These are phyloP conservation scores for Straminergon stramineum DNA, from an alignment of 225 moss, liverwort and hornwort species.

Conservation along the genomic window DNA sequence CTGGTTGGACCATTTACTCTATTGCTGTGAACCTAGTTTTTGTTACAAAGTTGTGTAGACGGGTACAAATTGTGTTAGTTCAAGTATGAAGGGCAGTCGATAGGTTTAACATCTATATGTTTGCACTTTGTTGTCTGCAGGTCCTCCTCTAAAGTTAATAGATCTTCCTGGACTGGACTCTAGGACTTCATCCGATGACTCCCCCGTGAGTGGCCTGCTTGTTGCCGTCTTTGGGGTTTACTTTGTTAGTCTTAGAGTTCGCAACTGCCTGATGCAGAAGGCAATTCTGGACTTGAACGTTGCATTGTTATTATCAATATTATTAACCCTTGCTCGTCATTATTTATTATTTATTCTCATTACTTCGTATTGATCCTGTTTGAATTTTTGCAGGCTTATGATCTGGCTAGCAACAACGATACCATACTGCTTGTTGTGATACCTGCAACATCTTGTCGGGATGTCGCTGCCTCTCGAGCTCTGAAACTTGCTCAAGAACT, in stretches of 20 bases:
- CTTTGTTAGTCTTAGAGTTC: background rate
- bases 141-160: slow-evolving; percentile 81
- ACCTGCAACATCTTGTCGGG: slow-evolving; percentile 70
- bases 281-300: background rate
- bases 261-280: background rate
- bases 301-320: background rate
- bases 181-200: slow-evolving; percentile 58
- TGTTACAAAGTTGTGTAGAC: background rate
- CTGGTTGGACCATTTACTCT: background rate
- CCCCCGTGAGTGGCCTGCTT: slow-evolving; percentile 40
- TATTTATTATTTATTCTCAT: background rate
- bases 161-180: slow-evolving; percentile 82
- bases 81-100: background rate
- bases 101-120: background rate
- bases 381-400: slow-evolving; percentile 46
- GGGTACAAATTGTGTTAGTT: background rate
- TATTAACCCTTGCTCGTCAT: background rate
- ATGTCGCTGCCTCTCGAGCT: slow-evolving; percentile 67
- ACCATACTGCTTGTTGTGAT: slow-evolving; percentile 78
- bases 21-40: background rate
- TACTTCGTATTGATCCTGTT: background rate
- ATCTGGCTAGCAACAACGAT: slow-evolving; percentile 71
- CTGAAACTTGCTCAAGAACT: slow-evolving; percentile 82
- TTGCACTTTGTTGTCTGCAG: slow-evolving; percentile 25
- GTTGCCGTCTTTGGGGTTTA: background rate